Evolutionary conservation across 2,329 filamentous ascomycete genomes (phyloP).

Genomic region (Berkeleyomyces basicola): DNA sequence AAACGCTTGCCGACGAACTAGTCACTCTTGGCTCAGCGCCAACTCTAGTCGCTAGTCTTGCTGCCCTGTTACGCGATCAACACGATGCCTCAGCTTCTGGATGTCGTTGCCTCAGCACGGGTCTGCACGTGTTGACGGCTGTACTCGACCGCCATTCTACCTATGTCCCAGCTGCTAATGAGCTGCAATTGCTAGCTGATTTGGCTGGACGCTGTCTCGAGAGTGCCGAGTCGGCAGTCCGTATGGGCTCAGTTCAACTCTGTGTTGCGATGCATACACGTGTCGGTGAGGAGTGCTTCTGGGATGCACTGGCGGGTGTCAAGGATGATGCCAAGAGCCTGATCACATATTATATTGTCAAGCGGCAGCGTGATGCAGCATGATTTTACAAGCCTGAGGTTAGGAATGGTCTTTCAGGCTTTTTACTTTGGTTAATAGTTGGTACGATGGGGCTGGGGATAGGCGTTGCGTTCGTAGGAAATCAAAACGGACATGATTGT

Average conservation of each 20-base stretch:
- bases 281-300: conserved; percentile 46
- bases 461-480: not conserved
- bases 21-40: conserved; percentile 46
- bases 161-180: conserved; percentile 33
- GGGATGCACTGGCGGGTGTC: conserved; percentile 46
- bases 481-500: not conserved
- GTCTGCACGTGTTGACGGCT: conserved; percentile 44
- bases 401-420: not conserved
- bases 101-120: conserved; percentile 41
- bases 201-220: conserved; percentile 42
- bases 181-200: conserved; percentile 33
- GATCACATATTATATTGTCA: conserved; percentile 68
- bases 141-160: conserved; percentile 33
- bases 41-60: conserved; percentile 41
- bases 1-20: conserved; percentile 57
- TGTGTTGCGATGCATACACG: conserved; percentile 53
- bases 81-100: conserved; percentile 29
- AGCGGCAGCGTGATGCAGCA: conserved; percentile 39
- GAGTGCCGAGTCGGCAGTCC: conserved; percentile 42
- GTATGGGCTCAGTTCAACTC: conserved; percentile 65
- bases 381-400: not conserved
- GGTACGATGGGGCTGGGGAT: not conserved
- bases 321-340: conserved; percentile 59
- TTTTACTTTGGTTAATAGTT: not conserved
- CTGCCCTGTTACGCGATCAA: conserved; percentile 27